These are phyloP conservation scores for Solanum piurae DNA, from an alignment of 257 asterid species.

Conservation along the genomic window DNA sequence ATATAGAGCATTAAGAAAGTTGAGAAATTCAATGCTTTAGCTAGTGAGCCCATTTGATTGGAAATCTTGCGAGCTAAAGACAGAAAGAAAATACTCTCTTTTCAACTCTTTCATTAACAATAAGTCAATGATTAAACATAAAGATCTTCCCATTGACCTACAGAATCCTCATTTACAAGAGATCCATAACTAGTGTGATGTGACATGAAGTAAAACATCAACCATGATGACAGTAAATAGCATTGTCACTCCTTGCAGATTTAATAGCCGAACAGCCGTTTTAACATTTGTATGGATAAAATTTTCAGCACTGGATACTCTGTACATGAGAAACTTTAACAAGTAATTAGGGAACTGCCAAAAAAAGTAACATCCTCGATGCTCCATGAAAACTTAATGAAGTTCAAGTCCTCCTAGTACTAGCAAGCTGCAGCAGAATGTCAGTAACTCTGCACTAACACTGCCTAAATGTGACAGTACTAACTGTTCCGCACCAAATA, in stretches of 20 bases:
- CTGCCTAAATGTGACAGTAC: neutral
- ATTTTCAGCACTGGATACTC: neutral
- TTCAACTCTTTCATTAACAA: neutral
- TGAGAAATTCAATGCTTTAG: neutral
- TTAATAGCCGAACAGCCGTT: neutral
- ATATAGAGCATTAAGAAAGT: conserved; percentile 2
- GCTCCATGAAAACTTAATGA: neutral
- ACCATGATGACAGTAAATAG: neutral
- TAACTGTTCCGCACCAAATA: neutral
- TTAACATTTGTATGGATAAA: neutral
- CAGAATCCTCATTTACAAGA: neutral
- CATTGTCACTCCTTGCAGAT: neutral
- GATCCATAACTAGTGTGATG: neutral
- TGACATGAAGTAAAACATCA: neutral
- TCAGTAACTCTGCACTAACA: neutral
- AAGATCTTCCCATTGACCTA: neutral
- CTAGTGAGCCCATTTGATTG: neutral
- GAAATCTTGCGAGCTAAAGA: neutral
- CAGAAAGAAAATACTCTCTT: neutral
- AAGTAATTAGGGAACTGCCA: neutral
- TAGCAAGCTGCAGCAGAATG: neutral
- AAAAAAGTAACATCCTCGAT: neutral
- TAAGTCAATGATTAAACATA: neutral
- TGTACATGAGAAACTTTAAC: neutral
- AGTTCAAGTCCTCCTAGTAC: neutral